These are phyloP conservation scores for Croton setiger DNA, from an alignment of 441 rosid species.

Conservation along the genomic window DNA sequence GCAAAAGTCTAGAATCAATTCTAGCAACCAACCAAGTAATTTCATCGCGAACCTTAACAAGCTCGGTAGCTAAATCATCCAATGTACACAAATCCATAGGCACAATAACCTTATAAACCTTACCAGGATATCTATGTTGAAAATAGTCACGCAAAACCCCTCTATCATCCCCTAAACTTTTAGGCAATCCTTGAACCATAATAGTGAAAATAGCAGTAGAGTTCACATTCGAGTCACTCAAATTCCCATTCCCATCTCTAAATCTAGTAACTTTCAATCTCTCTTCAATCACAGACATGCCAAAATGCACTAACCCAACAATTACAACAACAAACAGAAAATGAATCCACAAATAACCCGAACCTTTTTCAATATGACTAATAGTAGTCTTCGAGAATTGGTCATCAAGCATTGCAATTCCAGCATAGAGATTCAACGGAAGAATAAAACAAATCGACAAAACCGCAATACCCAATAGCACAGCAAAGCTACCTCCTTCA, in stretches of 20 bases:
- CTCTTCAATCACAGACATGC: constrained; percentile 60
- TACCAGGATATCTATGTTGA: constrained; percentile 73
- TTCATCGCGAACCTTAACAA: constrained; percentile 77
- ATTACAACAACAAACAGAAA: constrained; percentile 63
- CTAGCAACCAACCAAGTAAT: constrained; percentile 86
- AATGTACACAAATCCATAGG: constrained; percentile 96
- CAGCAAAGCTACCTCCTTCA: constrained; percentile 81
- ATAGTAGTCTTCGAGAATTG: constrained; percentile 87
- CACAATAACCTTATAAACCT: constrained; percentile 66
- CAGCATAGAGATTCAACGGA: constrained; percentile 74
- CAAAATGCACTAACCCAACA: constrained; percentile 60
- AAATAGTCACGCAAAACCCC: constrained; percentile 66
- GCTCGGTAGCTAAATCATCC: constrained; percentile 80
- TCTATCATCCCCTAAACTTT: constrained; percentile 68
- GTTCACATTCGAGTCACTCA: constrained; percentile 56
- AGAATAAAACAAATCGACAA: constrained; percentile 59
- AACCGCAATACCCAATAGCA: constrained; percentile 48
- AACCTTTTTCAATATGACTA: constrained; percentile 74
- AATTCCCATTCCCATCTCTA: constrained; percentile 88
- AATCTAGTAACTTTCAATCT: constrained; percentile 79
- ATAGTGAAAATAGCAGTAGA: constrained; percentile 80
- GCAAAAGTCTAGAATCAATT: constrained; percentile 73
- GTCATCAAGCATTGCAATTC: constrained; percentile 57
- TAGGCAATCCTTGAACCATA: constrained; percentile 90
- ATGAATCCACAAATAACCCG: constrained; percentile 79